Evolutionary conservation across 345 rosid genomes (phyloP), one percentile per base, ranked within the genome.

Genomic region (Turritis glabra): DNA sequence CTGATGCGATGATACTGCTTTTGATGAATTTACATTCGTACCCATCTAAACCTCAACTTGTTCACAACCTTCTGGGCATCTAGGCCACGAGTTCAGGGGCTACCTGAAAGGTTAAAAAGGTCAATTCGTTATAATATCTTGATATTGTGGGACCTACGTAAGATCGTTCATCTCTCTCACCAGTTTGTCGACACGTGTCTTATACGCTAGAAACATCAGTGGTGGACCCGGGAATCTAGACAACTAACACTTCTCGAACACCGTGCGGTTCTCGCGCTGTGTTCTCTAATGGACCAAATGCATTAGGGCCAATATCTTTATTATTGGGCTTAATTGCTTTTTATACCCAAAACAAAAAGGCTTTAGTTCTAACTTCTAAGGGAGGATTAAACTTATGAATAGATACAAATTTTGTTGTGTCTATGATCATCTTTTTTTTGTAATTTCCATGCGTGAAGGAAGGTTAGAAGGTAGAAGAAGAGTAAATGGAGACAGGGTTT

Each of bases 391-490:
- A n/a, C n/a, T n/a, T n/a, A n/a, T n/a, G n/a, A n/a, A n/a, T n/a
- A n/a, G n/a, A n/a, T n/a, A n/a, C n/a, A n/a, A n/a, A n/a, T n/a
- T n/a, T n/a, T n/a, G n/a, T n/a, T n/a, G n/a, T n/a, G n/a, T n/a
- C n/a, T n/a, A n/a, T n/a, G n/a, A n/a, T n/a, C n/a, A n/a, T n/a
- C n/a, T n/a, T n/a, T n/a, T n/a, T n/a, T n/a, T n/a, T n/a, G n/a
- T n/a, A n/a, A n/a, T n/a, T n/a, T n/a, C 2, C 4, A 56, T 30
- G 17, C 14, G 12, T 35, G 27, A 33, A 56, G 23, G n/a, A n/a
- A n/a, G 25, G 40, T 30, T 88, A 83, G n/a, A 91, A 88, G 71
- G 11, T 44, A 30, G 7, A 38, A 5, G 7, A 38, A 5, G 4
- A 40, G 5, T 13, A 32, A 11, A 21, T 25, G 30, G 54, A 14